Conservation (phyloP, 768 basidiomycete species). For the Grammothele lineata region DNA sequence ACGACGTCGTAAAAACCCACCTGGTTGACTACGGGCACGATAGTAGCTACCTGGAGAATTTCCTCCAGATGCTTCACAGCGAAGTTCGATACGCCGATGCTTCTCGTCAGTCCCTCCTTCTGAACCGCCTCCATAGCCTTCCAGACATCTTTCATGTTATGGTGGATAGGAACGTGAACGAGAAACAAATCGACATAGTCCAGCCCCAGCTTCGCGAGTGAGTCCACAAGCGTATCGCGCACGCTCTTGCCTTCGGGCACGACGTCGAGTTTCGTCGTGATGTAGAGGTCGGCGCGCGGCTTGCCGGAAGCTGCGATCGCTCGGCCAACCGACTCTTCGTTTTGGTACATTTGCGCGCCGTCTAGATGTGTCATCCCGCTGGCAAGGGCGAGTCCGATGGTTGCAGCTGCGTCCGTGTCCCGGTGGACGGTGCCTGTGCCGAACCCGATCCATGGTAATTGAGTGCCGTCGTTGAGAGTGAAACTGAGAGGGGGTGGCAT, state of each 20-base stretch:
- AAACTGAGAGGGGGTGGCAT: conserved; percentile 14
- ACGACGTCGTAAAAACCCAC: conserved; percentile 20
- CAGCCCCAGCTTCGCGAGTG: conserved; percentile 37
- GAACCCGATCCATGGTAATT: conserved; percentile 35
- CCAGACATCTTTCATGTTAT: conserved; percentile 35
- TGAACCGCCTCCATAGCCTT: conserved; percentile 38
- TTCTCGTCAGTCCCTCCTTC: conserved; percentile 35
- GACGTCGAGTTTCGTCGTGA: conserved; percentile 40
- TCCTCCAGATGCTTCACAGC: conserved; percentile 37
- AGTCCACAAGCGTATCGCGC: conserved; percentile 32
- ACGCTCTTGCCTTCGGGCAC: conserved; percentile 31
- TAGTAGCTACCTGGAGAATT: conserved; percentile 39
- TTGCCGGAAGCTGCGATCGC: conserved; percentile 30
- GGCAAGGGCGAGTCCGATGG: conserved; percentile 28
- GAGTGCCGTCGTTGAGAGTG: conserved; percentile 33
- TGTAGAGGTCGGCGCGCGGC: conserved; percentile 35
- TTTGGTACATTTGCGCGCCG: conserved; percentile 35
- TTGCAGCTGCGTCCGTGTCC: conserved; percentile 23
- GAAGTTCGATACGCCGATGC: conserved; percentile 57
- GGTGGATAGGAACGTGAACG: conserved; percentile 34
- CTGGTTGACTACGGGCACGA: conserved; percentile 50
- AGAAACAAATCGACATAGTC: conserved; percentile 42
- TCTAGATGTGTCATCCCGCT: conserved; percentile 37
- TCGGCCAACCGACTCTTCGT: conserved; percentile 34
- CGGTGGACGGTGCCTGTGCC: conserved; percentile 35